A percentile compares a stretch with the other conserved stretches of the same genome.
These are phyloP conservation scores for Phellinidium pouzarii DNA, from an alignment of 1,284 basidiomycete genomes.

Conservation along the genomic window DNA sequence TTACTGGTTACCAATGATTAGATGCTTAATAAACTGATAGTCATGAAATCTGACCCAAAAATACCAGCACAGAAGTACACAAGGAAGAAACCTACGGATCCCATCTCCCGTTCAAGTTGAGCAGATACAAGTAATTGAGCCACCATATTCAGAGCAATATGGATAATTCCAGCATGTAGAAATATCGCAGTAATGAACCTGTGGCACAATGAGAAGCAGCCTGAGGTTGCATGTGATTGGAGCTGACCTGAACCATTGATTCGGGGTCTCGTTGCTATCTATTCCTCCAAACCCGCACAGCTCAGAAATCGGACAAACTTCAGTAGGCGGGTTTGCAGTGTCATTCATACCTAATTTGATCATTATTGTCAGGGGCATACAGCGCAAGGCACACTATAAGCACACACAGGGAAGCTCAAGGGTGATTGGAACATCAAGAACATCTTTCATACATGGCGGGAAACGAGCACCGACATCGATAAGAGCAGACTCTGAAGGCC, in stretches of 20 bases:
- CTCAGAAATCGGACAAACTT: constrained; percentile 70
- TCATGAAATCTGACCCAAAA: constrained; percentile 55
- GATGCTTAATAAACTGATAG: constrained; percentile 9
- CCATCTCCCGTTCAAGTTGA: constrained; percentile 85
- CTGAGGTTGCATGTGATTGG: constrained; percentile 10
- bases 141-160: constrained; percentile 84
- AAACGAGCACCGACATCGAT: constrained; percentile 92
- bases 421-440: constrained; percentile 53
- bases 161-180: constrained; percentile 87
- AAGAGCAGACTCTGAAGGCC: constrained; percentile 78
- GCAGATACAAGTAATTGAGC: constrained; percentile 78
- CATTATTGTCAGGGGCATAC: neutral
- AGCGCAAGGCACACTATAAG: constrained; percentile 8
- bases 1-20: constrained; percentile 41
- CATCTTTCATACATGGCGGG: constrained; percentile 80
- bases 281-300: constrained; percentile 90
- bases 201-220: constrained; percentile 14
- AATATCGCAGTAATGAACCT: constrained; percentile 87
- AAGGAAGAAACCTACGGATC: constrained; percentile 72
- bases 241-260: constrained; percentile 79
- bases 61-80: constrained; percentile 87
- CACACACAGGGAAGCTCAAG: constrained; percentile 59
- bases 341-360: constrained; percentile 61
- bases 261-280: constrained; percentile 47
- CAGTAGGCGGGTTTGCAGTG: constrained; percentile 63